Conservation (phyloP, 352 stramenopile genomes). For the Elongisporangium senticosum region DNA sequence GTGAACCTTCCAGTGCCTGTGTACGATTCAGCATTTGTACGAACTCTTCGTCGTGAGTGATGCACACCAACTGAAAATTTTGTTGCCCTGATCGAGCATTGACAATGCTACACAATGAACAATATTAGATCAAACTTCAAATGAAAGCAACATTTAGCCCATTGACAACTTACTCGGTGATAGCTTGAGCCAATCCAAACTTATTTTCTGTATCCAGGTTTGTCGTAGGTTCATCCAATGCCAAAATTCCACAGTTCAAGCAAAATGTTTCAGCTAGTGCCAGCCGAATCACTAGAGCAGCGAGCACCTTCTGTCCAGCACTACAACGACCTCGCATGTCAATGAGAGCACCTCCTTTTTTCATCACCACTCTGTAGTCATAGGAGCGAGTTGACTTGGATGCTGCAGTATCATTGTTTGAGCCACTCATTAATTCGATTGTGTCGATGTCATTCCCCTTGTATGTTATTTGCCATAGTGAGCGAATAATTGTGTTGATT, state of each 20-base stretch:
- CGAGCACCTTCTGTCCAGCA: slow-evolving; percentile 95
- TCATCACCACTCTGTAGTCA: slow-evolving; percentile 99
- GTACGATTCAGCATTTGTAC: slow-evolving; percentile 85
- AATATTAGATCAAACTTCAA: slow-evolving; percentile 5
- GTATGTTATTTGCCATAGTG: slow-evolving; percentile 98
- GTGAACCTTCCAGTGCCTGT: slow-evolving; percentile 63
- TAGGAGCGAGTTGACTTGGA: slow-evolving; percentile 85
- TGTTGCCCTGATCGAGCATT: slow-evolving; percentile 90
- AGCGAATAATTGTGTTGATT: slow-evolving; percentile 99
- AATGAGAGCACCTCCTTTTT: slow-evolving; percentile 92
- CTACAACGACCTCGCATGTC: slow-evolving; percentile 99
- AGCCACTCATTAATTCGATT: slow-evolving; percentile 96
- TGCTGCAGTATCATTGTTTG: slow-evolving; percentile 61
- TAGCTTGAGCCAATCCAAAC: slow-evolving; percentile 82
- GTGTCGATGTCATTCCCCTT: slow-evolving; percentile 99
- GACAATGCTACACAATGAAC: slow-evolving; percentile 82
- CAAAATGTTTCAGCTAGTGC: slow-evolving; percentile 99
- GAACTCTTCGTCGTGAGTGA: slow-evolving; percentile 99
- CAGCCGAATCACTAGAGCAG: slow-evolving; percentile 96
- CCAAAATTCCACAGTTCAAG: slow-evolving; percentile 97
- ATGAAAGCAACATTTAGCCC: background rate
- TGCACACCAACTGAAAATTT: slow-evolving; percentile 99
- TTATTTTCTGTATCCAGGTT: slow-evolving; percentile 98
- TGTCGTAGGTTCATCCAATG: slow-evolving; percentile 98
- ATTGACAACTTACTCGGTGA: slow-evolving; percentile 64